These are phyloP conservation scores for Adenanthera pavonina DNA, from an alignment of 306 rosid species.

Conservation along the genomic window DNA sequence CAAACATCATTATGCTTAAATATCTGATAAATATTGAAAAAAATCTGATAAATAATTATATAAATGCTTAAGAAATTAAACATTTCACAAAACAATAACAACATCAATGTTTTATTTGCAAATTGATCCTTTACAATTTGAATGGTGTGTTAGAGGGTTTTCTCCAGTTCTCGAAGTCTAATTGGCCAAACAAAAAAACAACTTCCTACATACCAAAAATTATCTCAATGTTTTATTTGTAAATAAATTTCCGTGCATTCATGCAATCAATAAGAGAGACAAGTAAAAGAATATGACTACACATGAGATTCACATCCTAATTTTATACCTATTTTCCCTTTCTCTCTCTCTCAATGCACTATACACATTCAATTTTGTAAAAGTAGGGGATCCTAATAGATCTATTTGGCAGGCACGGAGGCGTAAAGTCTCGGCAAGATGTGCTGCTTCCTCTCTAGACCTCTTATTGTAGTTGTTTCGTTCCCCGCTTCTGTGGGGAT, in stretches of 20 bases:
- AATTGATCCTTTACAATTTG: too few relatives aligned
- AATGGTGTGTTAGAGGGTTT: too few relatives aligned
- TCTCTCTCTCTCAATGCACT: background rate
- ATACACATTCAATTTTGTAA: background rate
- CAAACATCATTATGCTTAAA: too few relatives aligned
- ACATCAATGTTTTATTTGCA: background rate
- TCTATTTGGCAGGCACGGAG: constrained; percentile 32
- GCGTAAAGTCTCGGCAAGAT: constrained; percentile 26
- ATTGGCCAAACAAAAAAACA: too few relatives aligned
- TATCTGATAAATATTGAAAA: too few relatives aligned
- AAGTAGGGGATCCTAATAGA: background rate
- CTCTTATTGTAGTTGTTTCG: constrained; percentile 22
- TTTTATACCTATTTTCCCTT: too few relatives aligned
- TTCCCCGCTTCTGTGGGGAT: constrained; percentile 20
- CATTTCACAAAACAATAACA: background rate
- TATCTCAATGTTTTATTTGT: background rate
- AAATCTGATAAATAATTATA: too few relatives aligned
- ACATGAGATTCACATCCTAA: too few relatives aligned
- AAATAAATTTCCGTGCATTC: background rate
- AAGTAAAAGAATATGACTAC: background rate
- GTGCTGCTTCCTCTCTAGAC: constrained; percentile 35
- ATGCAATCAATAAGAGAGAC: background rate
- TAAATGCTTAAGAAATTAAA: background rate
- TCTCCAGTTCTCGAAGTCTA: too few relatives aligned
- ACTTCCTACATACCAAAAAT: too few relatives aligned